phyloP scores from a whole-genome alignment of 2,329 filamentous ascomycete genomes.

The Chalaropsis thielavioides region DNA sequence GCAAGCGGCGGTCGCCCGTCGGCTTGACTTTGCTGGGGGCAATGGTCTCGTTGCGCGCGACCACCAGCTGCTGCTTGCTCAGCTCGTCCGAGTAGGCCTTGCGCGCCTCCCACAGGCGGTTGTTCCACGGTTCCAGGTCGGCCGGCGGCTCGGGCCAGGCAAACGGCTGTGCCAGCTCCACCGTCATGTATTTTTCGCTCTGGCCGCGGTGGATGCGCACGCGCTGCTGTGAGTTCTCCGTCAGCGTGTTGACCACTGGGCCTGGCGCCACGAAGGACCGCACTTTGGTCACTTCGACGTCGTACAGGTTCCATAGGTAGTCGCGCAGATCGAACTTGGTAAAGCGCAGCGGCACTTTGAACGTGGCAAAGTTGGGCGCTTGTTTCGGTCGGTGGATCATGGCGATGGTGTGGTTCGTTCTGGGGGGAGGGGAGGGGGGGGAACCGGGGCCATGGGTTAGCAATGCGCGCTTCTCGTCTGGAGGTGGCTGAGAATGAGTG shows the following conservation, averaged over 20 bases:
- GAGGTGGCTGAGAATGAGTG: background rate
- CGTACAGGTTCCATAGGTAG: constrained; percentile 81
- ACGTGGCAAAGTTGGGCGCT: constrained; percentile 70
- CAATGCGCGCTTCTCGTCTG: background rate
- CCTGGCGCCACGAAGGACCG: constrained; percentile 44
- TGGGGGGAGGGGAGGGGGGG: constrained; percentile 26
- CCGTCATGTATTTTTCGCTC: constrained; percentile 82
- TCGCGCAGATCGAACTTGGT: constrained; percentile 95
- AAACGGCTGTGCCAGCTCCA: constrained; percentile 77
- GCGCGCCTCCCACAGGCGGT: constrained; percentile 41
- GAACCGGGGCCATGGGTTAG: background rate
- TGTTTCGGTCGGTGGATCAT: constrained; percentile 58
- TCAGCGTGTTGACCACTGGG: constrained; percentile 33
- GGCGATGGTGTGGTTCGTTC: constrained; percentile 67
- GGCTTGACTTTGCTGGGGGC: constrained; percentile 21
- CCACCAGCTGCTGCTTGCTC: constrained; percentile 22
- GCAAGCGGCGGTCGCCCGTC: constrained; percentile 30
- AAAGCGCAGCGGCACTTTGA: constrained; percentile 79
- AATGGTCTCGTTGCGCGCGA: constrained; percentile 9
- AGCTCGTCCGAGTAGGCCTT: constrained; percentile 31
- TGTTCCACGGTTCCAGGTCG: constrained; percentile 50
- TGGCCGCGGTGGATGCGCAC: constrained; percentile 45
- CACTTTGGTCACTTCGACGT: constrained; percentile 55
- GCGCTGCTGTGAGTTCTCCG: constrained; percentile 28
- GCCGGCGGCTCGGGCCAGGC: constrained; percentile 63